phyloP scores from a whole-genome alignment of 768 basidiomycete genomes.

The Mrakia hoshinonis region DNA sequence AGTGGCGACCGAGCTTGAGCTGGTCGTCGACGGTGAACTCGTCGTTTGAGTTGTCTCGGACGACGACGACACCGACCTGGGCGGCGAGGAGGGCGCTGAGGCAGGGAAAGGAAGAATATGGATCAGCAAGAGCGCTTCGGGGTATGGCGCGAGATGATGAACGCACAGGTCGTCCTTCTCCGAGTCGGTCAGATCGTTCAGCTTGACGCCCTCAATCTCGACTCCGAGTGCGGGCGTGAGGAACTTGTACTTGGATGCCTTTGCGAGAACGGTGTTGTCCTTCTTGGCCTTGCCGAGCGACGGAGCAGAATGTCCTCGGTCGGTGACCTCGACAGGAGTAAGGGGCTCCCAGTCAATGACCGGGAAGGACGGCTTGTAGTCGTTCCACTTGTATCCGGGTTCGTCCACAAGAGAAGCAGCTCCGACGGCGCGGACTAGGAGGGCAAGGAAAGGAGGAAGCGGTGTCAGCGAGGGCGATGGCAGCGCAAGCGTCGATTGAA shows the following conservation, averaged over 20 bases:
- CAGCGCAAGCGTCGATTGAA: too few relatives aligned
- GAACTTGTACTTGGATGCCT: background rate
- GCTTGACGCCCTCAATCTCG: slow-evolving; percentile 63
- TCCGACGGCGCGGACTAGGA: background rate
- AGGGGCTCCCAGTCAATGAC: background rate
- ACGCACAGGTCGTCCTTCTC: slow-evolving; percentile 77
- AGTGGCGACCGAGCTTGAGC: slow-evolving; percentile 60
- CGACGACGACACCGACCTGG: slow-evolving; percentile 61
- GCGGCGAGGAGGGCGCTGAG: slow-evolving; percentile 63
- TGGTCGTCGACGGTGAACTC: slow-evolving; percentile 60
- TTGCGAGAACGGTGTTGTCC: slow-evolving; percentile 6
- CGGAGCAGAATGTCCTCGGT: slow-evolving; percentile 14
- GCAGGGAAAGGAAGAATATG: too few relatives aligned
- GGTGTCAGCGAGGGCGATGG: background rate
- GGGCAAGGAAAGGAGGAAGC: background rate
- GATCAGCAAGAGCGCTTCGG: too few relatives aligned
- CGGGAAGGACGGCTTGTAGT: slow-evolving; percentile 10
- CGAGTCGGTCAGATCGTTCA: slow-evolving; percentile 54
- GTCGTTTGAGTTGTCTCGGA: slow-evolving; percentile 72
- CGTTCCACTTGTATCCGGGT: background rate
- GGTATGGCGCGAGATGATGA: too few relatives aligned
- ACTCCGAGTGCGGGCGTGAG: slow-evolving; percentile 22
- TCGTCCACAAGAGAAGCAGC: background rate
- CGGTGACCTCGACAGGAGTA: background rate
- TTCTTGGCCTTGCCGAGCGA: slow-evolving; percentile 4